Evolutionary conservation across 2,329 filamentous ascomycete species (phyloP).

Genomic region (Penicillium crustosum): DNA sequence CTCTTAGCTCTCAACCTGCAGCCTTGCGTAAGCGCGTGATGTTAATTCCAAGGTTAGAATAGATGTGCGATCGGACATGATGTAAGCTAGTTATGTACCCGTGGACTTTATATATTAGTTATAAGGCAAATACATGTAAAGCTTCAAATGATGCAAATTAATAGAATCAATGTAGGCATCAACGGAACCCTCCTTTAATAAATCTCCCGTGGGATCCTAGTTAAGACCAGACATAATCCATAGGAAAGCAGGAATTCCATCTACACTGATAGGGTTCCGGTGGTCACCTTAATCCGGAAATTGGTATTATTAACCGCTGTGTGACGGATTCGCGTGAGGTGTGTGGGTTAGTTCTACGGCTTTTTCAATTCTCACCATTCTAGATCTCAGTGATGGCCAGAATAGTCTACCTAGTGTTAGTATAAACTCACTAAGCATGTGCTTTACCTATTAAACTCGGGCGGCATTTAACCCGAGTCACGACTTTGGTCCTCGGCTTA

Average conservation of each 20-base stretch:
- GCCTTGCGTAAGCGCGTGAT: not conserved
- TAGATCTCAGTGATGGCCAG: slow-evolving; percentile 49
- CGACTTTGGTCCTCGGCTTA: slow-evolving; percentile 53
- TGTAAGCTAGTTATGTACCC: not conserved
- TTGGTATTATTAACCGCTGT: no score
- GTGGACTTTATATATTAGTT: not conserved
- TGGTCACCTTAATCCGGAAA: no score
- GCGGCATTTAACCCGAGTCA: slow-evolving; percentile 51
- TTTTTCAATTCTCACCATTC: slow-evolving; percentile 44
- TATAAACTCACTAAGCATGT: slow-evolving; percentile 48
- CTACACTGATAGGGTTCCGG: no score
- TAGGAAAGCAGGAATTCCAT: not conserved
- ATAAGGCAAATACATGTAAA: not conserved
- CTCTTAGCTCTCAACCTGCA: not conserved
- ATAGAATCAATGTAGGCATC: not conserved
- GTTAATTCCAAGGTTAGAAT: not conserved
- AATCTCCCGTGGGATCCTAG: not conserved
- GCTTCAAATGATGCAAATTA: no score
- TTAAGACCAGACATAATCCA: not conserved
- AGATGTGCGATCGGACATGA: not conserved
- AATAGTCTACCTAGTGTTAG: slow-evolving; percentile 52
- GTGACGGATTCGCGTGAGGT: slow-evolving; percentile 33
- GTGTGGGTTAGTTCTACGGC: slow-evolving; percentile 40
- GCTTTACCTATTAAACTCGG: slow-evolving; percentile 51
- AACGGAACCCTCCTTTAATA: not conserved